A percentile compares a stretch with the other conserved stretches of the same genome.
These are phyloP conservation scores for Dothideomycetes sp. DNA, from an alignment of 2,329 filamentous ascomycete species.

Conservation along the genomic window DNA sequence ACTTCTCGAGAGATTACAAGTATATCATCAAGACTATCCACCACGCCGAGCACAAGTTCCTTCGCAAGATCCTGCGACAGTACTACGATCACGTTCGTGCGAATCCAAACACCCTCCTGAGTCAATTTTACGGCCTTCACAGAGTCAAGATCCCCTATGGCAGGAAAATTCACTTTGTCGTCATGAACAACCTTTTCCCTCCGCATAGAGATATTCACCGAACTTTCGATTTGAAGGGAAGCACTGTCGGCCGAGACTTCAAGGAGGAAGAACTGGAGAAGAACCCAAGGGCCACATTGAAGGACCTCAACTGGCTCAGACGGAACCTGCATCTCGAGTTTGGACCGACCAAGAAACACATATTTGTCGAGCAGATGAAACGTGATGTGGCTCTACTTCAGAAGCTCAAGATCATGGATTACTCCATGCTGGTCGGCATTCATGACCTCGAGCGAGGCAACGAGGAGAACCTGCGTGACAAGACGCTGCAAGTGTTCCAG, in stretches of 20 bases:
- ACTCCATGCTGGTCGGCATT: slow-evolving; percentile 87
- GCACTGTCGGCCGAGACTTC: slow-evolving; percentile 86
- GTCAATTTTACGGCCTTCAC: slow-evolving; percentile 94
- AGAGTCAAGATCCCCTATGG: slow-evolving; percentile 97
- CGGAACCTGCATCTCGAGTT: slow-evolving; percentile 77
- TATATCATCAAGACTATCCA: slow-evolving; percentile 99
- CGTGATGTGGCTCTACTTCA: slow-evolving; percentile 80
- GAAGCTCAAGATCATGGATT: slow-evolving; percentile 93
- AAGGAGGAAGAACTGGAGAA: slow-evolving; percentile 75
- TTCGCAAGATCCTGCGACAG: slow-evolving; percentile 73
- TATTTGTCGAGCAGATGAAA: slow-evolving; percentile 83
- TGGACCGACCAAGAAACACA: slow-evolving; percentile 73
- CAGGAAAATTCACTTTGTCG: slow-evolving; percentile 96
- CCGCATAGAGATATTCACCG: slow-evolving; percentile 95
- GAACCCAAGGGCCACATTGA: slow-evolving; percentile 86
- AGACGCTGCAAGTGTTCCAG: slow-evolving; percentile 88
- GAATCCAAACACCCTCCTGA: slow-evolving; percentile 93
- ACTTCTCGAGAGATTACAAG: slow-evolving; percentile 98
- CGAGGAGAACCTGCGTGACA: slow-evolving; percentile 81
- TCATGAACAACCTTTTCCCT: slow-evolving; percentile 99
- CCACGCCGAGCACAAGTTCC: slow-evolving; percentile 82
- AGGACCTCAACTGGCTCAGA: slow-evolving; percentile 93
- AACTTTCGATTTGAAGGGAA: slow-evolving; percentile 94
- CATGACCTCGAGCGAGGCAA: slow-evolving; percentile 87
- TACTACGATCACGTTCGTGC: slow-evolving; percentile 88